Conservation (phyloP, 108 stramenopile genomes). For the Parietichytrium sp. region DNA sequence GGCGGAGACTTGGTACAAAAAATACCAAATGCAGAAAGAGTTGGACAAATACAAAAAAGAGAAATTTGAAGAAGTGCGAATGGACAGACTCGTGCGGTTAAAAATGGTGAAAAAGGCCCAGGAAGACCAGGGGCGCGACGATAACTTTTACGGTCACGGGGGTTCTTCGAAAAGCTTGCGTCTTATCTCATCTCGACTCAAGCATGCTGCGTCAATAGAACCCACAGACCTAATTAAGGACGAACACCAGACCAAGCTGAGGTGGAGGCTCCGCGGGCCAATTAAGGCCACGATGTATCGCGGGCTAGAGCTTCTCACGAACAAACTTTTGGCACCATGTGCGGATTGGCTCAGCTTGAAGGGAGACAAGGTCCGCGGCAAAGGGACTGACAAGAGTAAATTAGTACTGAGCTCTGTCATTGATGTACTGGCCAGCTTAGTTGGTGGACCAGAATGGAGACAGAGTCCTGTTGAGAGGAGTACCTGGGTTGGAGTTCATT, state of each 20-base stretch:
- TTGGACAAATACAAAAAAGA: not conserved
- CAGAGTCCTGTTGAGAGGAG: not conserved
- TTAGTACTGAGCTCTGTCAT: not conserved
- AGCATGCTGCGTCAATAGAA: too few species aligned
- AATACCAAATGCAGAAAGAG: conserved; percentile 10
- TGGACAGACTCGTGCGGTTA: too few species aligned
- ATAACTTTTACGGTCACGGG: too few species aligned
- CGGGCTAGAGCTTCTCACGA: not conserved
- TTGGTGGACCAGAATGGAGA: conserved; percentile 34
- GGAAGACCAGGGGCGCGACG: too few species aligned
- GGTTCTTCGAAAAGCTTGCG: too few species aligned
- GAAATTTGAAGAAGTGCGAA: too few species aligned
- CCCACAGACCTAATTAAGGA: too few species aligned
- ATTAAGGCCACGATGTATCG: conserved; percentile 12
- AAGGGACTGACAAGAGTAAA: not conserved
- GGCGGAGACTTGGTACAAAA: not conserved
- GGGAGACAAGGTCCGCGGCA: not conserved
- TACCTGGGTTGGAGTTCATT: conserved; percentile 2
- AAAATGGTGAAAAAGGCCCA: too few species aligned
- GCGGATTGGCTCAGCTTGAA: not conserved
- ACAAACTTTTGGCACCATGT: not conserved
- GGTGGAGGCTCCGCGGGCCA: not conserved
- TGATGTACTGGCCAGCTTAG: not conserved
- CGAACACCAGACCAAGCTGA: too few species aligned
- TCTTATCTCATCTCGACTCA: too few species aligned